phyloP scores from a whole-genome alignment of 2,329 filamentous ascomycete species.

The Claviceps spartinae region DNA sequence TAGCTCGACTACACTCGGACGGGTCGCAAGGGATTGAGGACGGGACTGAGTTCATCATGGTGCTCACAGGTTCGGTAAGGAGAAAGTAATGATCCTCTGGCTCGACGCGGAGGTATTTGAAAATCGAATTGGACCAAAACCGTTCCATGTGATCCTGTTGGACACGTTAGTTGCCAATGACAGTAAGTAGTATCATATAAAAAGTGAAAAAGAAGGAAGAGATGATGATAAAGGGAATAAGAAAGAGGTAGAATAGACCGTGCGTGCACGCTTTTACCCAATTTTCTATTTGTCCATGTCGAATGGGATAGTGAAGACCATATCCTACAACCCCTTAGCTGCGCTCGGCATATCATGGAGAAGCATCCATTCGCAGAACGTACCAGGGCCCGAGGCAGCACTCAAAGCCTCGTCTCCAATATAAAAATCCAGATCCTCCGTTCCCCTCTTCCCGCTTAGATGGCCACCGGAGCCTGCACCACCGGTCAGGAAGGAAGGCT shows the following conservation, averaged over 20 bases:
- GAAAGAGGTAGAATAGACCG: no score
- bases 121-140: conserved; percentile 99
- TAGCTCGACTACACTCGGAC: background rate
- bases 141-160: conserved; percentile 95
- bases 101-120: conserved; percentile 97
- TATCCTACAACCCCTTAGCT: conserved; percentile 47
- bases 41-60: background rate
- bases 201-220: background rate
- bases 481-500: conserved; percentile 87
- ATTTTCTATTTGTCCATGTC: conserved; percentile 97
- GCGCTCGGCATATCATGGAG: background rate
- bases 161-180: conserved; percentile 12
- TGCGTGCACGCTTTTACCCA: conserved; percentile 50
- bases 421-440: conserved; percentile 96
- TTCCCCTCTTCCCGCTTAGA: conserved; percentile 82
- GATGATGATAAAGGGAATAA: background rate
- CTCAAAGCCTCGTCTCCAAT: conserved; percentile 92
- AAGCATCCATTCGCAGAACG: conserved; percentile 10
- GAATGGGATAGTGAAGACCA: conserved; percentile 91
- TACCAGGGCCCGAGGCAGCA: conserved; percentile 71
- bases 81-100: conserved; percentile 98
- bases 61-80: conserved; percentile 83
- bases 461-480: conserved; percentile 65
- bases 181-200: no score
- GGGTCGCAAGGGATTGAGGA: background rate